Evolutionary conservation across 306 rosid genomes (phyloP), one percentile per base, ranked within the genome.

Genomic region (Pachyrhizus erosus): DNA sequence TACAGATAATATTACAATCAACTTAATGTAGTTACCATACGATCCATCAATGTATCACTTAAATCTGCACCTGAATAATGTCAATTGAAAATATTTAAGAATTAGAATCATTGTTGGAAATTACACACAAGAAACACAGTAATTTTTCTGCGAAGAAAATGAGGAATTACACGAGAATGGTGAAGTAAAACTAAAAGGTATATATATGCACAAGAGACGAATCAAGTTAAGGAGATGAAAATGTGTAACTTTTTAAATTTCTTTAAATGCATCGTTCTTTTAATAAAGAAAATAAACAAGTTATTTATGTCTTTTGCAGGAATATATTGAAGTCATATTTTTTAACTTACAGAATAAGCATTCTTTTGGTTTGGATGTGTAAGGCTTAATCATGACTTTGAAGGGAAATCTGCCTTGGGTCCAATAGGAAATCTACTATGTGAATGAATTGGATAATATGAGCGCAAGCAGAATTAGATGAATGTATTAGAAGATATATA

Each of bases 41-140:
- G 97, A 89, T 96, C 97, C 99, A 93, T 96, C 94, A 96, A 70
- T 18, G 98, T 92, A 79, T 96, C 99, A 70, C 99, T 96, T 57
- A 93, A 91, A 89, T 93, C 98, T 0, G 97, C 98, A 43, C 97
- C 96, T 93, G 86, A 66, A 77, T 74, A 70, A 51, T 27, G 2
- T 12, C 72, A 29, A 49, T 31, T 3, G 40, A n/a, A 64, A 76
- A 71, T 57, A 67, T 65, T 24, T 23, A 57, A 68, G 72, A 78
- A 55, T 43, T 64, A 61, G 14, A 46, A 33, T 42, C 13, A 42
- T 37, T 42, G n/a, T 62, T 34, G 11, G 27, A 39, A 69, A 21
- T 65, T 54, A 39, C 40, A 80, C 14, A 57, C 29, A 74, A n/a
- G 73, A 42, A 51, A 48, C 79, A 48, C 9, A 31, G 23, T 18